Evolutionary conservation across 371 early-diverging fungal genomes (phyloP).

Genomic region (Saksenaea oblongispora): DNA sequence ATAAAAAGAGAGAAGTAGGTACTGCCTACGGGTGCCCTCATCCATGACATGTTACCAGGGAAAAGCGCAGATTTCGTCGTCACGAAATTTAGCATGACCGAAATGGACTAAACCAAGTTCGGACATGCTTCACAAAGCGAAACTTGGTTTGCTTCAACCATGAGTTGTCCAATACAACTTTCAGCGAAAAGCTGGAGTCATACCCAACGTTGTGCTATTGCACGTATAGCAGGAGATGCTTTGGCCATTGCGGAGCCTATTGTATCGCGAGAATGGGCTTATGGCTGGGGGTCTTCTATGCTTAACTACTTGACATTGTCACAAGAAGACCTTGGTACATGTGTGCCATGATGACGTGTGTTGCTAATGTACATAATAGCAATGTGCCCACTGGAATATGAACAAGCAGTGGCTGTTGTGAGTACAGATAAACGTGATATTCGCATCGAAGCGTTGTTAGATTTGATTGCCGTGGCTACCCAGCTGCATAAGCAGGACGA

Average conservation of each 20-base stretch:
- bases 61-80: too few species aligned
- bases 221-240: slow-evolving; percentile 23
- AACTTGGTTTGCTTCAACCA: background rate
- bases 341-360: background rate
- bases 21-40: too few species aligned
- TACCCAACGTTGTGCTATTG: slow-evolving; percentile 28
- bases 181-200: slow-evolving; percentile 26
- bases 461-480: slow-evolving; percentile 30
- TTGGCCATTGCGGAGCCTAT: slow-evolving; percentile 17
- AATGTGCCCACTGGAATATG: slow-evolving; percentile 7
- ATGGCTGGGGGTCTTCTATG: slow-evolving; percentile 25
- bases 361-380: background rate
- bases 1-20: too few species aligned
- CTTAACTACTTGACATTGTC: slow-evolving; percentile 25
- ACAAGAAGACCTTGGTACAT: slow-evolving; percentile 27
- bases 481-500: slow-evolving; percentile 13
- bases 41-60: too few species aligned
- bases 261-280: slow-evolving; percentile 25
- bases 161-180: slow-evolving; percentile 15
- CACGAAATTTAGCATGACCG: too few species aligned
- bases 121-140: too few species aligned
- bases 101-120: background rate
- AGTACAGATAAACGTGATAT: slow-evolving; percentile 26
- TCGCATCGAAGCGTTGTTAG: slow-evolving; percentile 38
- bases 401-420: slow-evolving; percentile 18